Evolutionary conservation across 2,329 filamentous ascomycete species (phyloP).

Genomic region (Calonectria hawksworthii): DNA sequence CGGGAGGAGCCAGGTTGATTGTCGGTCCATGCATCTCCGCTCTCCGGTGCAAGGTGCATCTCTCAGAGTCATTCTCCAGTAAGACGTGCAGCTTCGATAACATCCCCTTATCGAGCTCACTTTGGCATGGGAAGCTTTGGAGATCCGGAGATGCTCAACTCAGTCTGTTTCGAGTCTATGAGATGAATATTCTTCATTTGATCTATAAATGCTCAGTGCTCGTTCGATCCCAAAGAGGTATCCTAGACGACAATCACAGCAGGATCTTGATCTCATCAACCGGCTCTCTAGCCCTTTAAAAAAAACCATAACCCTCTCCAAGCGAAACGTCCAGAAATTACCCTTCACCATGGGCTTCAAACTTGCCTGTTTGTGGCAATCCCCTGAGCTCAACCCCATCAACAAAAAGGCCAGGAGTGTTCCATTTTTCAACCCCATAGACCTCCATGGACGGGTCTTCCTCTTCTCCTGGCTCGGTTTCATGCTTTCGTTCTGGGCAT

Average conservation of each 20-base stretch:
- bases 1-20: constrained; percentile 18
- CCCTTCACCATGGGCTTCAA: constrained; percentile 46
- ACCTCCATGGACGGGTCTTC: constrained; percentile 88
- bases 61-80: constrained; percentile 21
- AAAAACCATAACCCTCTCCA: neutral
- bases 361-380: constrained; percentile 49
- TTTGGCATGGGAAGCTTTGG: constrained; percentile 32
- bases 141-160: constrained; percentile 44
- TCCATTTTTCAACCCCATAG: constrained; percentile 81
- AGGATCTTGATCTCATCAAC: constrained; percentile 20
- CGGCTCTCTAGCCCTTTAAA: neutral
- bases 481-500: constrained; percentile 90
- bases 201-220: constrained; percentile 40
- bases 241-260: constrained; percentile 28
- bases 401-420: constrained; percentile 87
- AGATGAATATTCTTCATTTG: constrained; percentile 19
- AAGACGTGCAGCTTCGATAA: constrained; percentile 34
- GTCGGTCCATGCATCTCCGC: constrained; percentile 42
- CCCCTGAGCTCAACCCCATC: constrained; percentile 84
- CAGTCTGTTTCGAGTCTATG: neutral
- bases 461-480: constrained; percentile 92
- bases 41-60: constrained; percentile 39
- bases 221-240: constrained; percentile 6
- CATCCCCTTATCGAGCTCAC: constrained; percentile 35
- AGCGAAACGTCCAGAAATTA: neutral